These are phyloP conservation scores for Pseudocercospora eumusae DNA, from an alignment of 2,329 filamentous ascomycete genomes.

Conservation along the genomic window DNA sequence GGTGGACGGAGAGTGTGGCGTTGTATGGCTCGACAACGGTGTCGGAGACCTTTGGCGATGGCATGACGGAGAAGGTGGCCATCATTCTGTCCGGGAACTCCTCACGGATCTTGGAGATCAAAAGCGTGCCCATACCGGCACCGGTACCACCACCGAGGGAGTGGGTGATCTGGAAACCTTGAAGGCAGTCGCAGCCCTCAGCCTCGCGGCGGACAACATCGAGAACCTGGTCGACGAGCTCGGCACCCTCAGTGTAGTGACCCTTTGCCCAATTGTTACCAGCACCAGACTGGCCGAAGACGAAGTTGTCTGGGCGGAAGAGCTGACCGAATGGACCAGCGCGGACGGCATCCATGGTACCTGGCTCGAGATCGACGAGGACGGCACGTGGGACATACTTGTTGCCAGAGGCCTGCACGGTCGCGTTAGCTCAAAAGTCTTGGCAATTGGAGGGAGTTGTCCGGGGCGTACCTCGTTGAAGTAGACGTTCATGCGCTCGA, in stretches of 20 bases:
- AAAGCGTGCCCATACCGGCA: slow-evolving; percentile 99
- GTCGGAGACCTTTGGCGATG: slow-evolving; percentile 98
- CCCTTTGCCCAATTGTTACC: slow-evolving; percentile 99
- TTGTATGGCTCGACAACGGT: slow-evolving; percentile 99
- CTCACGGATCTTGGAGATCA: slow-evolving; percentile 99
- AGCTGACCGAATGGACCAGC: slow-evolving; percentile 97
- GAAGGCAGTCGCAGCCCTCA: slow-evolving; percentile 98
- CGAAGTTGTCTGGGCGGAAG: slow-evolving; percentile 99
- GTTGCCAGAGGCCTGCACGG: slow-evolving; percentile 82
- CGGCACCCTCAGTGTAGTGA: slow-evolving; percentile 99
- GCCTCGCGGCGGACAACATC: slow-evolving; percentile 98
- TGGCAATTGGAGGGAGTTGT: slow-evolving; percentile 9
- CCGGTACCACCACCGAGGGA: slow-evolving; percentile 99
- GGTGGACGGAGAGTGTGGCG: slow-evolving; percentile 96
- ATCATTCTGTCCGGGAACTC: slow-evolving; percentile 99
- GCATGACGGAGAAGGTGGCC: slow-evolving; percentile 98
- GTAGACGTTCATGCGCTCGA: slow-evolving; percentile 99
- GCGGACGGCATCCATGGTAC: slow-evolving; percentile 99
- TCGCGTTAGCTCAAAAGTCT: slow-evolving; percentile 37
- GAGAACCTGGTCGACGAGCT: slow-evolving; percentile 96
- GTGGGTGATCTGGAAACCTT: slow-evolving; percentile 99
- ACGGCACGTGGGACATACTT: slow-evolving; percentile 99
- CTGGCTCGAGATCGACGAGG: slow-evolving; percentile 98
- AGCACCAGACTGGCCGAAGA: slow-evolving; percentile 98
- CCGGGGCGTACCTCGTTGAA: slow-evolving; percentile 77